Conservation (phyloP, 1,139 yeast species). For the Candida buenavistaensis region DNA sequence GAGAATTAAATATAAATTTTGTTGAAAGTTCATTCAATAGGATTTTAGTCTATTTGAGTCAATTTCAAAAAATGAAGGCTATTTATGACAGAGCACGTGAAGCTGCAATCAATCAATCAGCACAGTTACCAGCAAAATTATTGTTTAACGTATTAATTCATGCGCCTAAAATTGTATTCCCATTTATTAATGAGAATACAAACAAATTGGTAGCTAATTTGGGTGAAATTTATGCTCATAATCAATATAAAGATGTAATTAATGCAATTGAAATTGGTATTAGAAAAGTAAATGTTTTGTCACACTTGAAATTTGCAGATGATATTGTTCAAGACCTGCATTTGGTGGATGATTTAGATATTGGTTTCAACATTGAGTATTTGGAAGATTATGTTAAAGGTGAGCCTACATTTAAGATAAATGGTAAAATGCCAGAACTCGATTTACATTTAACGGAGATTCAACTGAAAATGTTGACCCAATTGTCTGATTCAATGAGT, state of each 20-base stretch:
- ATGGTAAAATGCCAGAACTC: slow-evolving; percentile 67
- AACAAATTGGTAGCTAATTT: slow-evolving; percentile 71
- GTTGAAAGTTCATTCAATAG: slow-evolving; percentile 78
- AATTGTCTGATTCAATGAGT: slow-evolving; percentile 57
- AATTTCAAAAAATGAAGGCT: slow-evolving; percentile 82
- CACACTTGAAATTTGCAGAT: slow-evolving; percentile 39
- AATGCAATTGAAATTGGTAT: slow-evolving; percentile 57
- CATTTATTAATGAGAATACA: slow-evolving; percentile 52
- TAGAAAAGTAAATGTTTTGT: slow-evolving; percentile 64
- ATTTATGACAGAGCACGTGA: slow-evolving; percentile 86
- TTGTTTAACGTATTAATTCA: slow-evolving; percentile 69
- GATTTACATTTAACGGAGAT: slow-evolving; percentile 72
- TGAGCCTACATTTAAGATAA: slow-evolving; percentile 53
- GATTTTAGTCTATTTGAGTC: slow-evolving; percentile 65
- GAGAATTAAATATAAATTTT: slow-evolving; percentile 72
- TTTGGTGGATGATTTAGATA: slow-evolving; percentile 69
- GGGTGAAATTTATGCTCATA: slow-evolving; percentile 80
- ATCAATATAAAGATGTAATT: slow-evolving; percentile 43
- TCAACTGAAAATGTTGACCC: slow-evolving; percentile 63
- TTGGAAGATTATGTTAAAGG: slow-evolving; percentile 38
- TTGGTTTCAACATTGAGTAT: slow-evolving; percentile 62
- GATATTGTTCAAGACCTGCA: slow-evolving; percentile 53
- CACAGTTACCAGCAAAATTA: slow-evolving; percentile 62
- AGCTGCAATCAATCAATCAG: slow-evolving; percentile 71
- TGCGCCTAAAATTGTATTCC: slow-evolving; percentile 85